phyloP scores from a whole-genome alignment of 140 eudicot species.

The Cichorium intybus region DNA sequence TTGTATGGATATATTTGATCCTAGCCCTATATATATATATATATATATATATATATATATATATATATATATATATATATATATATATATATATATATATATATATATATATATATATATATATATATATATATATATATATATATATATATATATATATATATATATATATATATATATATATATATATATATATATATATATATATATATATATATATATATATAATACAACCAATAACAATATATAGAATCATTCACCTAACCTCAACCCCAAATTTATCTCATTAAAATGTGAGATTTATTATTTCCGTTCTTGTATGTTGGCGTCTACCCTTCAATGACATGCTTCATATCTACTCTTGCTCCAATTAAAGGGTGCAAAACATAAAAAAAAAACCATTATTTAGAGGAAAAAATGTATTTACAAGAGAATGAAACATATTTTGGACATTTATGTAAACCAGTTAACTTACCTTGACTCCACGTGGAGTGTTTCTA shows the following conservation, averaged over 20 bases:
- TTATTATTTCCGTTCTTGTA: slow-evolving; percentile 17
- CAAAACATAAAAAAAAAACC: background rate
- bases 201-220: slow-evolving; percentile 14
- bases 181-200: too few species aligned
- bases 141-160: too few species aligned
- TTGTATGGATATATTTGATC: too few species aligned
- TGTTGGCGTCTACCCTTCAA: slow-evolving; percentile 17
- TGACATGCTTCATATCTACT: slow-evolving; percentile 13
- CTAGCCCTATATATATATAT: too few species aligned
- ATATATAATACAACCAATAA: slow-evolving; percentile 19
- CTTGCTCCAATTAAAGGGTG: slow-evolving; percentile 28
- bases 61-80: too few species aligned
- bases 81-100: too few species aligned
- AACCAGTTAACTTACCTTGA: slow-evolving; percentile 20
- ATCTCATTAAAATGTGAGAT: background rate
- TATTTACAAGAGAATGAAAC: background rate
- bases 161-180: too few species aligned
- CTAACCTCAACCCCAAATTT: slow-evolving; percentile 10
- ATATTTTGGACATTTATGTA: background rate
- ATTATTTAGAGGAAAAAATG: too few species aligned
- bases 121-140: too few species aligned
- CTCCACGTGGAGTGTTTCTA: slow-evolving; percentile 30
- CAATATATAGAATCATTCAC: slow-evolving; percentile 1
- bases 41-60: too few species aligned
- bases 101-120: too few species aligned